Evolutionary conservation across 805 yeast genomes (phyloP).

Genomic region (Candida corydali): DNA sequence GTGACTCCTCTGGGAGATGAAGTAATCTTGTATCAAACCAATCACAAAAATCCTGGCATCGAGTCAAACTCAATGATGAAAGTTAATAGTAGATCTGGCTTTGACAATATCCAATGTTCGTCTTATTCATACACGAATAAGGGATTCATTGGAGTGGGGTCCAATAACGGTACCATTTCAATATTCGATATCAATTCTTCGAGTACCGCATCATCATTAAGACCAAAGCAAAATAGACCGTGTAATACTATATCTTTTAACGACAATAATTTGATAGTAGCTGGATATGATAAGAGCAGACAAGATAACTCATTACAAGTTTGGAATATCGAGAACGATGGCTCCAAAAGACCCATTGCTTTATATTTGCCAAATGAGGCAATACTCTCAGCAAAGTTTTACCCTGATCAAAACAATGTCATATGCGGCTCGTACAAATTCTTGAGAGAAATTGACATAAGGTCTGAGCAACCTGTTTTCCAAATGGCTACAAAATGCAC

Average conservation of each 20-base stretch:
- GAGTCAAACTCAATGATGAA: constrained; percentile 51
- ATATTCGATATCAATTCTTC: constrained; percentile 54
- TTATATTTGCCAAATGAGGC: constrained; percentile 72
- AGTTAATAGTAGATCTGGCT: constrained; percentile 54
- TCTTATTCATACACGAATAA: constrained; percentile 52
- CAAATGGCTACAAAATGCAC: constrained; percentile 77
- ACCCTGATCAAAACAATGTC: constrained; percentile 52
- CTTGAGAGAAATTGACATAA: constrained; percentile 70
- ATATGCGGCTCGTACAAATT: constrained; percentile 75
- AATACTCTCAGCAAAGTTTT: constrained; percentile 62
- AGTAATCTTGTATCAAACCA: constrained; percentile 59
- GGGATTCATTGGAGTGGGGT: constrained; percentile 73
- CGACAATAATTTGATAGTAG: constrained; percentile 59
- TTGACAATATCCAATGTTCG: constrained; percentile 63
- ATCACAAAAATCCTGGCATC: constrained; percentile 40
- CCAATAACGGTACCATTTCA: constrained; percentile 61
- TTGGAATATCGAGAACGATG: constrained; percentile 71
- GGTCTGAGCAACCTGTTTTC: constrained; percentile 59
- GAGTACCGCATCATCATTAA: constrained; percentile 37
- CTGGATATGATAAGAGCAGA: constrained; percentile 75
- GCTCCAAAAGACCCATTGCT: constrained; percentile 49
- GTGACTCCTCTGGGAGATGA: constrained; percentile 81
- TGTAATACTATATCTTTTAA: constrained; percentile 68
- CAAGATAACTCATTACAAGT: constrained; percentile 73
- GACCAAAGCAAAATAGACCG: constrained; percentile 66